Conservation (phyloP, 768 basidiomycete genomes). For the Multifurca ochricompacta region DNA sequence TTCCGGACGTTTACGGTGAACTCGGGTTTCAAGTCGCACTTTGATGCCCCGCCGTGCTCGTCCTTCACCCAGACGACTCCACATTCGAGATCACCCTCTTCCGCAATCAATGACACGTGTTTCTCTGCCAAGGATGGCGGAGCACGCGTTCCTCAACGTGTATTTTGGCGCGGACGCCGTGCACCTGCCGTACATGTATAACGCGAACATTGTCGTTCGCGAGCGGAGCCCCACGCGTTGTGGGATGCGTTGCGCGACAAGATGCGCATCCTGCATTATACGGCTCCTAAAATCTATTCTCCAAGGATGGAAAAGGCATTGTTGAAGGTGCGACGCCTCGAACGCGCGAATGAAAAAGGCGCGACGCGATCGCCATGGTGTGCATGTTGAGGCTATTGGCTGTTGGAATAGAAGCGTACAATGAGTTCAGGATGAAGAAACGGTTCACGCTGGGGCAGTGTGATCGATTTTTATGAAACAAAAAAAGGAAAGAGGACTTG, state of each 20-base stretch:
- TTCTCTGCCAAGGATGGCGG: constrained; percentile 34
- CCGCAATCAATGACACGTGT: constrained; percentile 34
- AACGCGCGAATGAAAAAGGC: constrained; percentile 21
- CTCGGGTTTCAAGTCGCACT: constrained; percentile 31
- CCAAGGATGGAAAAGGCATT: constrained; percentile 22
- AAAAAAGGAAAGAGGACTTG: too few relatives aligned
- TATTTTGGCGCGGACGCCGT: constrained; percentile 30
- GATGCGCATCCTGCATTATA: constrained; percentile 31
- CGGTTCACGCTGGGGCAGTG: neutral
- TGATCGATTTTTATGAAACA: neutral
- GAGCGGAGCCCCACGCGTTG: constrained; percentile 25
- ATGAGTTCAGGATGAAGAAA: constrained; percentile 20
- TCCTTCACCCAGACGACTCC: constrained; percentile 27
- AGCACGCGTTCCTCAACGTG: constrained; percentile 37
- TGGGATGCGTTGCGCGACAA: constrained; percentile 29
- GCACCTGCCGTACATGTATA: constrained; percentile 31
- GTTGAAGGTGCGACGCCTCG: constrained; percentile 20
- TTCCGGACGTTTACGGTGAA: constrained; percentile 32
- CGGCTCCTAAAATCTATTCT: constrained; percentile 27
- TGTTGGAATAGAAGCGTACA: constrained; percentile 25
- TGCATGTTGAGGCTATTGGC: constrained; percentile 22
- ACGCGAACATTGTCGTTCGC: constrained; percentile 33
- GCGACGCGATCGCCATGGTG: constrained; percentile 7
- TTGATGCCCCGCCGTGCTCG: constrained; percentile 35
- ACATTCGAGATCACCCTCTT: constrained; percentile 28